Conservation (phyloP, 371 early-diverging fungal genomes). For the Lichtheimia corymbifera region DNA sequence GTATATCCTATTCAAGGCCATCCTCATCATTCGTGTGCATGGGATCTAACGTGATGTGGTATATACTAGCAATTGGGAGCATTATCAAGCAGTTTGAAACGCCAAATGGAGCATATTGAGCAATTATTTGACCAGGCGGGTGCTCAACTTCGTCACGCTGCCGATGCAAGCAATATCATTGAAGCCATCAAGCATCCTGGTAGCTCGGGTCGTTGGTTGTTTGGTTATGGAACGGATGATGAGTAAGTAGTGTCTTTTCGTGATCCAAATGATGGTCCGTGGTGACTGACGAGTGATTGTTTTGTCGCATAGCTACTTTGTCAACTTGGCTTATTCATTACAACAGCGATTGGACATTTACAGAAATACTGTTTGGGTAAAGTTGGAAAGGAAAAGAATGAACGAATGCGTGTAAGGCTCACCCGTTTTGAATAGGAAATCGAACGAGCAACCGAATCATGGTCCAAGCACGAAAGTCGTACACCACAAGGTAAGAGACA, state of each 20-base stretch:
- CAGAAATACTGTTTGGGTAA: constrained; percentile 37
- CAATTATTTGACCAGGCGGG: constrained; percentile 31
- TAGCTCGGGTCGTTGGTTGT: constrained; percentile 37
- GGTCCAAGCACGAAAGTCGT: constrained; percentile 31
- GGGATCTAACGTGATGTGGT: neutral
- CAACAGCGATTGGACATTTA: constrained; percentile 35
- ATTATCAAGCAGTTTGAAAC: constrained; percentile 29
- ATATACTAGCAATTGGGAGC: constrained; percentile 37
- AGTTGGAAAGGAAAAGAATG: neutral
- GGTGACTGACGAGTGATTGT: neutral
- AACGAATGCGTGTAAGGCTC: neutral
- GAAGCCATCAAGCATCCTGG: constrained; percentile 42
- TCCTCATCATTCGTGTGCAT: neutral
- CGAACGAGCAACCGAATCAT: constrained; percentile 40
- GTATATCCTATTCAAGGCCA: constrained; percentile 12
- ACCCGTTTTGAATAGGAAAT: constrained; percentile 24
- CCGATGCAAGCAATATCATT: constrained; percentile 36
- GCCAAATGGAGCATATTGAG: constrained; percentile 26
- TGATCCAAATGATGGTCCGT: neutral
- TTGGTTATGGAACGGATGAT: constrained; percentile 40
- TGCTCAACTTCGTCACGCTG: constrained; percentile 38
- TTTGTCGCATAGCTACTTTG: constrained; percentile 29
- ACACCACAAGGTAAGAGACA: constrained; percentile 45
- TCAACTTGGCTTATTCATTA: constrained; percentile 26
- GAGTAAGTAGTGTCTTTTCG: constrained; percentile 27